Conservation (phyloP, 768 basidiomycete genomes). For the Ramaria sp. region DNA sequence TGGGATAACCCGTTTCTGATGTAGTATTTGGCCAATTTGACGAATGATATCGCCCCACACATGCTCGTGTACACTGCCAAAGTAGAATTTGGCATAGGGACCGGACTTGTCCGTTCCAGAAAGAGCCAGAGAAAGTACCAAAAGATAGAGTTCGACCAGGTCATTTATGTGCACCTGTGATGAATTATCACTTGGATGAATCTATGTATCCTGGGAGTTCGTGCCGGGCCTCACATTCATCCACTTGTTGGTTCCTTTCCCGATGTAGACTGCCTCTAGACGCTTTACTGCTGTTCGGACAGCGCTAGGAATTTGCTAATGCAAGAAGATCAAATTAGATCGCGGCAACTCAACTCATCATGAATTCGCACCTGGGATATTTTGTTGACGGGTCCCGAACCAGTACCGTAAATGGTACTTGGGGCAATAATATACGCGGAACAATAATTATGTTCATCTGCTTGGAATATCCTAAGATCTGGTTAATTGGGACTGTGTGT, state of each 20-base stretch:
- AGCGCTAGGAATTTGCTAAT: constrained; percentile 14
- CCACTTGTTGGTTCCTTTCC: constrained; percentile 18
- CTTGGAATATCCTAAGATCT: constrained; percentile 14
- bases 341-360: too few species aligned
- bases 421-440: constrained; percentile 19
- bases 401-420: constrained; percentile 18
- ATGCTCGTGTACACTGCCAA: constrained; percentile 15
- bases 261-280: constrained; percentile 15
- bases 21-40: constrained; percentile 12
- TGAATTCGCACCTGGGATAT: constrained; percentile 11
- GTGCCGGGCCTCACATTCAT: constrained; percentile 7
- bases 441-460: constrained; percentile 10
- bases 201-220: neutral
- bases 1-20: constrained; percentile 9
- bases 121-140: constrained; percentile 16
- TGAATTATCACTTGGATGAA: neutral
- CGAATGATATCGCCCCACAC: constrained; percentile 15
- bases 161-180: constrained; percentile 18
- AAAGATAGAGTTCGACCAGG: constrained; percentile 16
- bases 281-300: constrained; percentile 12
- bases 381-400: constrained; percentile 15
- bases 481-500: neutral
- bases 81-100: constrained; percentile 18
- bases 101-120: constrained; percentile 10
- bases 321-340: neutral